Evolutionary conservation across 306 rosid species (phyloP).

Genomic region (Vigna unguiculata): DNA sequence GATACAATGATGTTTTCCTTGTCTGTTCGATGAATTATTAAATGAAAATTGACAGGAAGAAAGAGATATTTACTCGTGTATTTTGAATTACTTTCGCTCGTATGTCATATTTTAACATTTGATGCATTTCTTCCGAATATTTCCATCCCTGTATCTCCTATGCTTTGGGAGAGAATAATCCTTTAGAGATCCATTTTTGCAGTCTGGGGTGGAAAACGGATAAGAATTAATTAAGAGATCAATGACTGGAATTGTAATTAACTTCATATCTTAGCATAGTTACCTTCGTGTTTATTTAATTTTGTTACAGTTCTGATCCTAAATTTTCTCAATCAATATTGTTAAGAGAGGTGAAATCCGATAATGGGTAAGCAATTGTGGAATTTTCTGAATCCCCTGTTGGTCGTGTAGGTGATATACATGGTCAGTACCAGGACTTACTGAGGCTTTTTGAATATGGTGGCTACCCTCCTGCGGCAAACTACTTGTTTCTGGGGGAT

Average conservation of each 20-base stretch:
- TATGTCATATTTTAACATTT: background rate
- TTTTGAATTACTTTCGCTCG: background rate
- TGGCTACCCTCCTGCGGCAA: conserved; percentile 81
- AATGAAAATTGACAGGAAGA: background rate
- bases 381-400: conserved; percentile 18
- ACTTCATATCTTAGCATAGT: background rate
- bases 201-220: background rate
- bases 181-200: background rate
- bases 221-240: background rate
- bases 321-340: background rate
- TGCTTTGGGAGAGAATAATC: background rate
- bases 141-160: background rate
- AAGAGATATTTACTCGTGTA: background rate
- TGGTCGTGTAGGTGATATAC: conserved; percentile 80
- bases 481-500: conserved; percentile 83
- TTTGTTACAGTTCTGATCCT: background rate
- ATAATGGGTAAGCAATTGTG: background rate
- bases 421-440: conserved; percentile 84
- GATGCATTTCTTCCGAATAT: conserved; percentile 16
- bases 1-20: background rate
- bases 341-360: background rate
- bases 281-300: background rate
- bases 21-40: background rate
- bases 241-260: background rate
- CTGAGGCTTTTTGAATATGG: conserved; percentile 76